Conservation (phyloP, 345 rosid species). For the Populus pruinosa region DNA sequence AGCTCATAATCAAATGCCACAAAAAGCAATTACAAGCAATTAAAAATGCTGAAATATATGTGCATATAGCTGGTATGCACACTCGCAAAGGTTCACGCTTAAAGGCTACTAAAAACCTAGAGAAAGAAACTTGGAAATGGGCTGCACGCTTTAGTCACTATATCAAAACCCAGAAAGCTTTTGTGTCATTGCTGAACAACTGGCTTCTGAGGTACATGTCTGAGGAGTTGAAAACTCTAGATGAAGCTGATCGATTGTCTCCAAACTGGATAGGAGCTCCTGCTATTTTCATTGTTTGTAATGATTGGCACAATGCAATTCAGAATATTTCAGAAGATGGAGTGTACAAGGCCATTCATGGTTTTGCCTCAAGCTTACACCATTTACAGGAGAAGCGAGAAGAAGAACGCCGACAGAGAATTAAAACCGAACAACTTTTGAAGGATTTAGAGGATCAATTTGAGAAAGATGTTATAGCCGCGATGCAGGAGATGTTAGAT, state of each 20-base stretch:
- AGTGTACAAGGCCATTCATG: conserved; percentile 28
- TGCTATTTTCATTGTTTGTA: conserved; percentile 24
- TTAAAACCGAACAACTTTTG: conserved; percentile 5
- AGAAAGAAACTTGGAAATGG: conserved; percentile 5
- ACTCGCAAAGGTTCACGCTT: neutral
- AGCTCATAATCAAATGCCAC: neutral
- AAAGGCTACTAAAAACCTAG: neutral
- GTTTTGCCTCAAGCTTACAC: conserved; percentile 22
- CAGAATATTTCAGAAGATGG: conserved; percentile 23
- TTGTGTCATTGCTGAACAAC: conserved; percentile 28
- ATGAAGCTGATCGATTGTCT: conserved; percentile 10
- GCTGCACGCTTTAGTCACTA: conserved; percentile 25
- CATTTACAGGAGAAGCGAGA: conserved; percentile 30
- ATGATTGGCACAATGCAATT: conserved; percentile 30
- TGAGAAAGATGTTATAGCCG: neutral
- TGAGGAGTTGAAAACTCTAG: conserved; percentile 19
- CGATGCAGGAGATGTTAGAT: neutral
- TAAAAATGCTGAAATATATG: neutral
- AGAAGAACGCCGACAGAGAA: conserved; percentile 30
- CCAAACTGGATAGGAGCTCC: conserved; percentile 32
- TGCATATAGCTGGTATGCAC: neutral
- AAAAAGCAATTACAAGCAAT: neutral
- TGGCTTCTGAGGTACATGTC: conserved; percentile 35
- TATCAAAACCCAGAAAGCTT: conserved; percentile 28
- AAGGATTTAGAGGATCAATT: conserved; percentile 6